Evolutionary conservation across 257 asterid species (phyloP), one percentile per base, ranked within the genome.

Genomic region (Solanum gracilifrons): DNA sequence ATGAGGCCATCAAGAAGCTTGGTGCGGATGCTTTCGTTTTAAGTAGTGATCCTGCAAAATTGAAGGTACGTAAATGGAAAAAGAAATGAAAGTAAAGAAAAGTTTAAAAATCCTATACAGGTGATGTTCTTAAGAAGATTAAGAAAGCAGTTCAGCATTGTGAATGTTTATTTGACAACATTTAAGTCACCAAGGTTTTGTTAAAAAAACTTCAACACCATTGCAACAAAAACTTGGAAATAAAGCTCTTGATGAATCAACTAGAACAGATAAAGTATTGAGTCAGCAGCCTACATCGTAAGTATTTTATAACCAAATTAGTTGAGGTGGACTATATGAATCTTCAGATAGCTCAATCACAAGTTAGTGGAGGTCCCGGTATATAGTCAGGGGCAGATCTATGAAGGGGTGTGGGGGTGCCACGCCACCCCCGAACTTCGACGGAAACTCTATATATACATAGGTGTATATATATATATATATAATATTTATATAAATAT

Each of bases 11-110:
- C 36, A 83, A 86, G 41, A 89, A 37, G 62, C 95, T 95, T 85
- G 95, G 95, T 48, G 96, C 95, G 20, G 96, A 93, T 88, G 88
- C 86, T 87, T 94, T 95, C 41, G 43, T 95, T 48, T 89, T 93
- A 21, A 91, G 92, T 31, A 33, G 93, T 79, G 93, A 93, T 87
- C 89, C 92, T 21, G 90, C 55, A 43, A 92, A 92, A 80, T 37
- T 93, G 89, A 43, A 89, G 96, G 96, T 94, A 89, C 92, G 94
- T 93, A 85, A 39, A 11, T 20, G 32, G 71, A 51, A 32, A 86
- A 48, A n/a, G 32, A 43, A 31, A 72, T 48, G 29, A 68, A 4
- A 72, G 21, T 2, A 51, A 18, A n/a, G n/a, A n/a, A 13, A 55
- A 51, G 31, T 86, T 85, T 1, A 6, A 29, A 25, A 43, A 27